These are phyloP conservation scores for Pinus tabuliformis DNA, from an alignment of 75 land plant species.

Conservation along the genomic window DNA sequence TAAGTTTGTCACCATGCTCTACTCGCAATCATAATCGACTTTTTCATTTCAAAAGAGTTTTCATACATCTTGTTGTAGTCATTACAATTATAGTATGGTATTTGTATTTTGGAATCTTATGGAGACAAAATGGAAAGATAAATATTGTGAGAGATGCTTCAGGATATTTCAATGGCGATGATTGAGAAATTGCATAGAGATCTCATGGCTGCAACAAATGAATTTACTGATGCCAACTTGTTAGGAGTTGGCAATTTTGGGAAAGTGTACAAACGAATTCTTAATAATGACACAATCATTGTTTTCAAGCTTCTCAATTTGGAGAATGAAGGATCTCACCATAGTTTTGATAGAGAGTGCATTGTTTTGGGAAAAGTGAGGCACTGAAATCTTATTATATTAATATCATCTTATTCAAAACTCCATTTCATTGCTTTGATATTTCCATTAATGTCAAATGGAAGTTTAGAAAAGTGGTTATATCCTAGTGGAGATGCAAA, in stretches of 20 bases:
- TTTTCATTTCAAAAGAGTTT: no score
- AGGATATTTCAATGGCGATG: no score
- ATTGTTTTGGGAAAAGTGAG: background rate
- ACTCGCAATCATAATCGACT: no score
- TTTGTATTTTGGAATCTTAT: background rate
- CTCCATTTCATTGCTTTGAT: background rate
- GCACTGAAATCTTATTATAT: background rate
- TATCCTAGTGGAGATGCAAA: background rate
- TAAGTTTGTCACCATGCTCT: background rate
- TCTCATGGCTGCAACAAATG: slow-evolving; percentile 25
- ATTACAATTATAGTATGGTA: no score
- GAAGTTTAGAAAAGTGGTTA: background rate
- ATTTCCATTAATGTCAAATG: slow-evolving; percentile 1
- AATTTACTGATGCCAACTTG: slow-evolving; percentile 24
- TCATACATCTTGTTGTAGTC: no score
- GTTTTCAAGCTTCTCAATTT: slow-evolving; percentile 25
- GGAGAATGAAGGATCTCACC: background rate
- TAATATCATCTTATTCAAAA: background rate
- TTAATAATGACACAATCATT: slow-evolving; percentile 3
- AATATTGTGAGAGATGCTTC: background rate
- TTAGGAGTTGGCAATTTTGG: slow-evolving; percentile 44
- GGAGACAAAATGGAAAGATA: background rate
- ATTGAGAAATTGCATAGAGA: slow-evolving; percentile 16
- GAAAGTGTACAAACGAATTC: slow-evolving; percentile 31
- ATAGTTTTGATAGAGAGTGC: background rate